Evolutionary conservation across 306 rosid species (phyloP).

Genomic region (Ziziphus jujuba): DNA sequence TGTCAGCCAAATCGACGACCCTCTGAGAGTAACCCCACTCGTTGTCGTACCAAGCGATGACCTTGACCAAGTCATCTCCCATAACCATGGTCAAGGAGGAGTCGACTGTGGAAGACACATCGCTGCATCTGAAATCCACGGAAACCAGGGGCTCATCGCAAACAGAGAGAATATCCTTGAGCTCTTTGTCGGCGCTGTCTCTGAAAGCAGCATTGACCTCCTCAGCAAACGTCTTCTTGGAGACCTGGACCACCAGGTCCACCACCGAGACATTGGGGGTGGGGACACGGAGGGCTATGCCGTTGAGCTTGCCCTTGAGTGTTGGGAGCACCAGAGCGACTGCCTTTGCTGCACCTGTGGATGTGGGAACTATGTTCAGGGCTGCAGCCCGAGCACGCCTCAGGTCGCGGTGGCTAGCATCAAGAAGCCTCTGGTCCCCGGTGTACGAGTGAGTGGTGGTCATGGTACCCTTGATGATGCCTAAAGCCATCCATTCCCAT

Average conservation of each 20-base stretch:
- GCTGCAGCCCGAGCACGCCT: constrained; percentile 97
- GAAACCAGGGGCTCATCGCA: constrained; percentile 98
- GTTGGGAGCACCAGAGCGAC: constrained; percentile 91
- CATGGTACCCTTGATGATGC: constrained; percentile 99
- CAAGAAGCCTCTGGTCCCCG: constrained; percentile 97
- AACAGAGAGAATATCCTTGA: constrained; percentile 72
- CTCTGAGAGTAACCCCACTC: constrained; percentile 99
- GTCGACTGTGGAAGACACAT: constrained; percentile 94
- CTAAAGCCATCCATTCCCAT: too few species aligned
- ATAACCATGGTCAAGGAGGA: constrained; percentile 95
- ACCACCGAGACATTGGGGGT: constrained; percentile 96
- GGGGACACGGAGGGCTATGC: constrained; percentile 95
- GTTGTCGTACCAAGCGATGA: constrained; percentile 97
- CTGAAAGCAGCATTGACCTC: constrained; percentile 94
- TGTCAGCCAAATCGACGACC: constrained; percentile 97
- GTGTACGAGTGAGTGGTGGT: constrained; percentile 98
- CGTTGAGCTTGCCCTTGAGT: constrained; percentile 90
- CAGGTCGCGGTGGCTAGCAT: constrained; percentile 98
- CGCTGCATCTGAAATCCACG: constrained; percentile 87
- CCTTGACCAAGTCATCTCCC: constrained; percentile 99
- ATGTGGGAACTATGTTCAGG: constrained; percentile 91
- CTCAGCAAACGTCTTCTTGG: constrained; percentile 90
- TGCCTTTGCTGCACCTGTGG: constrained; percentile 99
- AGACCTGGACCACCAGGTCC: constrained; percentile 92
- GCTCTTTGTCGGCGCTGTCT: constrained; percentile 80